Percentiles rank a stretch among this genome's conserved stretches.
Conservation (phyloP, 2,329 filamentous ascomycete genomes). For the Hyphodiscus sp. region DNA sequence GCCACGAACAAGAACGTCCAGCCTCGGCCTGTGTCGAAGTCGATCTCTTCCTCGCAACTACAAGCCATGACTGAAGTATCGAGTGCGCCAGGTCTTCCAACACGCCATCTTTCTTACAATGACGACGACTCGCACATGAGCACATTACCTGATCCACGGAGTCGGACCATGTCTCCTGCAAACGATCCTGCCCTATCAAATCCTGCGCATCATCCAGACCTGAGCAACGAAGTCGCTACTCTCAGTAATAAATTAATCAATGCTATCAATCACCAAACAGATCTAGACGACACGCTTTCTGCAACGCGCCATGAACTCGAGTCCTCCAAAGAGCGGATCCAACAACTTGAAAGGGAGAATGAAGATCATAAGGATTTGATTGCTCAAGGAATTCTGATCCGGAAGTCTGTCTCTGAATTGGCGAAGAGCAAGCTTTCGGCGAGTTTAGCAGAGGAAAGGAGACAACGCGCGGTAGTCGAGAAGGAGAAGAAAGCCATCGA, state of each 20-base stretch:
- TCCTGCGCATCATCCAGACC: slow-evolving; percentile 45
- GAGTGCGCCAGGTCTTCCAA: slow-evolving; percentile 18
- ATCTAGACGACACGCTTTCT: slow-evolving; percentile 80
- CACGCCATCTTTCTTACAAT: slow-evolving; percentile 31
- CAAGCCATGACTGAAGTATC: slow-evolving; percentile 33
- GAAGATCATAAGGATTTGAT: slow-evolving; percentile 65
- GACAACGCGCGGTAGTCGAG: slow-evolving; percentile 57
- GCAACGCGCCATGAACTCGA: slow-evolving; percentile 80
- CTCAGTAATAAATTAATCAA: slow-evolving; percentile 95
- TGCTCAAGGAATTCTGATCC: slow-evolving; percentile 67
- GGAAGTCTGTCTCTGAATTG: slow-evolving; percentile 65
- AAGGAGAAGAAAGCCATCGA: slow-evolving; percentile 86
- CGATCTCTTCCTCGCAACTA: slow-evolving; percentile 33
- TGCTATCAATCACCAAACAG: slow-evolving; percentile 94
- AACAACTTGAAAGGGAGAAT: slow-evolving; percentile 53
- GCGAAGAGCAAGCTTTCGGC: slow-evolving; percentile 57
- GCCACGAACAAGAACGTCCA: slow-evolving; percentile 27
- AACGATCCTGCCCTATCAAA: slow-evolving; percentile 30
- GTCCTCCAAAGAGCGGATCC: slow-evolving; percentile 58
- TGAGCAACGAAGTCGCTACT: slow-evolving; percentile 72
- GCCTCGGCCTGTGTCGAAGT: slow-evolving; percentile 29
- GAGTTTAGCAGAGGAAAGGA: slow-evolving; percentile 58
- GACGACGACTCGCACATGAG: slow-evolving; percentile 57
- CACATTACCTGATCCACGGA: slow-evolving; percentile 61
- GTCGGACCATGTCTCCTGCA: slow-evolving; percentile 43